Conservation (phyloP, 768 basidiomycete genomes). For the Galerina sulciceps region DNA sequence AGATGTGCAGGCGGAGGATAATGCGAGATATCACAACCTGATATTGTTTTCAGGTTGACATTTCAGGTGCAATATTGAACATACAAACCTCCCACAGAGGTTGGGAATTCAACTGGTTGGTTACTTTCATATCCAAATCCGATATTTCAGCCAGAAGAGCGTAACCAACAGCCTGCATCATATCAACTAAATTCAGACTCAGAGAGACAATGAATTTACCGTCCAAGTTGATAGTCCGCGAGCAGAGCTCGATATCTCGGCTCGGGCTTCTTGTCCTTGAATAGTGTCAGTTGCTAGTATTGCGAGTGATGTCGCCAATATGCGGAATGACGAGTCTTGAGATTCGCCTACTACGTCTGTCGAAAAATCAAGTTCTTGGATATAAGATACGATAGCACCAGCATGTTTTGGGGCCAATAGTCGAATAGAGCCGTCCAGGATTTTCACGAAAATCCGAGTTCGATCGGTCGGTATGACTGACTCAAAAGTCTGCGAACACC, state of each 20-base stretch:
- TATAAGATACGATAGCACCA: conserved; percentile 69
- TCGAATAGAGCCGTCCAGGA: conserved; percentile 71
- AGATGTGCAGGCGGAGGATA: conserved; percentile 65
- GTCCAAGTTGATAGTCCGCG: conserved; percentile 64
- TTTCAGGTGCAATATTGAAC: not conserved
- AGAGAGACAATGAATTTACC: conserved; percentile 43
- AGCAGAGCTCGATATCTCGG: conserved; percentile 12
- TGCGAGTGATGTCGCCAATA: conserved; percentile 52
- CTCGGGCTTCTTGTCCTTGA: conserved; percentile 27
- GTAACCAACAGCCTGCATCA: conserved; percentile 63
- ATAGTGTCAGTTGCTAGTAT: conserved; percentile 46
- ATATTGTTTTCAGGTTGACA: not conserved
- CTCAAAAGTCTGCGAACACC: conserved; percentile 71
- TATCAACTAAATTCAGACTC: not conserved
- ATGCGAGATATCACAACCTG: conserved; percentile 63
- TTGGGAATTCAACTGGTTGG: conserved; percentile 29
- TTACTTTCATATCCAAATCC: conserved; percentile 49
- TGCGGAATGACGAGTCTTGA: conserved; percentile 52
- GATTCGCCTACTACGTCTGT: conserved; percentile 78
- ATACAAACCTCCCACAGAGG: conserved; percentile 24
- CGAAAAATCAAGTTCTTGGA: conserved; percentile 68
- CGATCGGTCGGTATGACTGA: conserved; percentile 89
- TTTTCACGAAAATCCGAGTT: conserved; percentile 68
- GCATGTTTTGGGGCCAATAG: conserved; percentile 57
- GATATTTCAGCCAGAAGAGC: conserved; percentile 66